Base-by-base conservation (phyloP, 2,329 filamentous ascomycete species). In the Colletotrichum lupini region DNA sequence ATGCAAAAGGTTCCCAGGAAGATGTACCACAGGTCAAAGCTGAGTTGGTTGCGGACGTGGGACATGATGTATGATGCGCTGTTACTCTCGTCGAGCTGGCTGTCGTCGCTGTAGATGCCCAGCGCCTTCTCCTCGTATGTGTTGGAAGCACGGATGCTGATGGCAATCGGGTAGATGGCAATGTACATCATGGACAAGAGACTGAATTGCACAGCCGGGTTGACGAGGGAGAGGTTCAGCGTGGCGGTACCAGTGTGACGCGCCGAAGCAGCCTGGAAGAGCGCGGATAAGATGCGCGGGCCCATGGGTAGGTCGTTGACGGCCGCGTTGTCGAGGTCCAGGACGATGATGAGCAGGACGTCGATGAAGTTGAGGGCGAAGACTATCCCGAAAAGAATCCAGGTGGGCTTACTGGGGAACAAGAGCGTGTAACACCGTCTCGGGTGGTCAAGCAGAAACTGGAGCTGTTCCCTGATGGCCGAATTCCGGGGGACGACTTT, bases 161-260 rank as follows among this genome's bases (percentile, higher is more conserved):
- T 90, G 16, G 89, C 89, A 37, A 91, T 88, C 0, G 90, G 90
- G 72, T 90, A 91, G 4, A 89, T 86, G 5, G 87, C 87, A 59
- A 92, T 91, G 79, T 91, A 92, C 90, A 92, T 92, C 90, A 92
- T 92, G 57, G 90, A 85, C 0, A 92, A 82, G 70, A 91, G 88
- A 42, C 89, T 85, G 46, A 91, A 85, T 71, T 90, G 90, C 0
- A 91, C 85, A 35, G 84, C 86, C 5, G 90, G 87, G 49, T 86
- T 88, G 2, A 91, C 82, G 1, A 78, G 79, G 4, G 87, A 79
- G 14, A 90, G 83, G 22, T 82, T 79, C 37, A 90, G 90, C 77
- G 81, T 88, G 81, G 83, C 85, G 80, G 77, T 89, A 81, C 73
- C 89, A 79, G 79, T 84, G 82, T 78, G 89, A 75, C 72, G 87